Conservation (phyloP, 768 basidiomycete genomes). For the Kwoniella sp. region DNA sequence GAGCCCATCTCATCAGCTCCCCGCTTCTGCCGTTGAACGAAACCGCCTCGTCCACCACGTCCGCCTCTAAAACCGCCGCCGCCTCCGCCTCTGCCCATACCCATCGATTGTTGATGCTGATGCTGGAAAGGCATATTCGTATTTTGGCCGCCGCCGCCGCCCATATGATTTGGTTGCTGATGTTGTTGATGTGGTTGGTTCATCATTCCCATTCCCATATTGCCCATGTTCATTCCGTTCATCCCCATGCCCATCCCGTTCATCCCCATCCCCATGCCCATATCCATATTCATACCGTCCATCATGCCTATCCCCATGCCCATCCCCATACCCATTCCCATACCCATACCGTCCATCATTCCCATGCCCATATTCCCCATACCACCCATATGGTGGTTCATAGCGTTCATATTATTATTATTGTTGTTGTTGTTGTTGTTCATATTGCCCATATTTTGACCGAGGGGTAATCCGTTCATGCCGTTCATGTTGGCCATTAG, state of each 20-base stretch:
- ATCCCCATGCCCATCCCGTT: background rate
- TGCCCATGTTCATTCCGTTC: background rate
- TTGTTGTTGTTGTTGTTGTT: conserved; percentile 19
- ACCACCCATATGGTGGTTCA: conserved; percentile 15
- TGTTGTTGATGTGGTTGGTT: conserved; percentile 1
- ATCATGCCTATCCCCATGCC: conserved; percentile 48
- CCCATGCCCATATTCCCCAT: conserved; percentile 14
- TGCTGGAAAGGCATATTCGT: background rate
- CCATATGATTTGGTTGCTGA: conserved; percentile 3
- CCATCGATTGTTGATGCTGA: background rate
- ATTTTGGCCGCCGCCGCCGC: background rate
- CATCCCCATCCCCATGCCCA: conserved; percentile 33
- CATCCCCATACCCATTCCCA: conserved; percentile 55
- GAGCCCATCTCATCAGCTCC: conserved; percentile 17
- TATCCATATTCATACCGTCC: conserved; percentile 5
- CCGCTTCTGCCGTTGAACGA: conserved; percentile 11
- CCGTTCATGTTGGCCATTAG: conserved; percentile 33
- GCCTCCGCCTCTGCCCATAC: conserved; percentile 7
- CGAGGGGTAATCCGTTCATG: conserved; percentile 12
- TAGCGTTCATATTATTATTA: conserved; percentile 22
- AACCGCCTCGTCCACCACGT: conserved; percentile 8
- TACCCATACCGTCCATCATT: conserved; percentile 23
- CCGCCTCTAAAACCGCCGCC: conserved; percentile 23
- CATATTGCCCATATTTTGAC: conserved; percentile 10
- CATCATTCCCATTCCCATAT: conserved; percentile 8